Evolutionary conservation across 768 basidiomycete species (phyloP), one percentile per base, ranked within the genome.

Genomic region (Leucocoprinus sp.): DNA sequence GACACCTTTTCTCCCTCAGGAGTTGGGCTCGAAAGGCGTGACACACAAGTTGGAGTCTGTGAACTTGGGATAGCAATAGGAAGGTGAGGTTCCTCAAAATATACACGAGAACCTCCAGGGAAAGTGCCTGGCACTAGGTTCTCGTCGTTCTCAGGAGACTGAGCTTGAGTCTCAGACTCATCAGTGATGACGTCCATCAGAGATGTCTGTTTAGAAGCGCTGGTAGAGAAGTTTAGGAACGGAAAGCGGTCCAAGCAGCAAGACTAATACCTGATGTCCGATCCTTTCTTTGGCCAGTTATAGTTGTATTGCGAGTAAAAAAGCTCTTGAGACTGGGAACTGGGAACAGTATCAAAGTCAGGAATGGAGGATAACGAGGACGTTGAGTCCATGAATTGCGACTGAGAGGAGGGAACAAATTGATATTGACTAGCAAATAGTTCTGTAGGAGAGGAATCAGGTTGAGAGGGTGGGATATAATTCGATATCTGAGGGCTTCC

Each of bases 271-370:
- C 31, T 31, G 9, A 31, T 31, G 3, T 8, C 4, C 31, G 9
- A 4, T 31, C 9, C n/a, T 34, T 21, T 29, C 5, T 22, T 26
- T 8, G 14, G 22, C 22, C 28, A n/a, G 14, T 17, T n/a, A 17
- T 21, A 5, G 15, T 8, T n/a, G 50, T 26, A 11, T 29, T 41
- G 42, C 8, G 24, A 33, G 14, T 27, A 23, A 42, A 24, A 22
- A 34, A 39, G 43, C 8, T 75, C 72, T 39, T 71, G 67, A 46
- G 62, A 68, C 49, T 74, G 73, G 24, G 71, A 74, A 45, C 69
- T 74, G 12, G 66, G 69, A n/a, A 74, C 57, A 7, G 60, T 41
- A 39, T 68, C 66, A 11, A 56, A 55, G 11, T 29, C 46, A 19
- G 33, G 33, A 17, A 27, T 24, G 35, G 35, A 21, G 18, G 39